Conservation (phyloP, 352 stramenopile genomes). For the Aphanomyces cochlioides region DNA sequence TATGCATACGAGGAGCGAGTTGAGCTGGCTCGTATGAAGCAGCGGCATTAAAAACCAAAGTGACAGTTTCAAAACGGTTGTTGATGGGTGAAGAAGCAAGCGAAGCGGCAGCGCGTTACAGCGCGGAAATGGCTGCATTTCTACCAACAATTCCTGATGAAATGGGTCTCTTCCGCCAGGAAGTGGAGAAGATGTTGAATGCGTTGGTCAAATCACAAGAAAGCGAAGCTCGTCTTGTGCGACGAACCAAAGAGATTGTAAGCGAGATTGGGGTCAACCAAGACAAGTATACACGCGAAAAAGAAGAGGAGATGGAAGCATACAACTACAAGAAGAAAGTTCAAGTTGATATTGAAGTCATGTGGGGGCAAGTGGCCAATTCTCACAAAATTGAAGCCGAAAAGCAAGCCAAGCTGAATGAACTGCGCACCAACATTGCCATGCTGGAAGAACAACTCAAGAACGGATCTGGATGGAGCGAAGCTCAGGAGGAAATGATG, state of each 20-base stretch:
- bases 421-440: slow-evolving; percentile 56
- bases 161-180: slow-evolving; percentile 68
- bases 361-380: slow-evolving; percentile 56
- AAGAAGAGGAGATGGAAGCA: slow-evolving; percentile 73
- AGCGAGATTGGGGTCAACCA: slow-evolving; percentile 70
- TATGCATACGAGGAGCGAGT: slow-evolving; percentile 58
- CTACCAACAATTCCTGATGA: slow-evolving; percentile 62
- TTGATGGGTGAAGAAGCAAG: not conserved
- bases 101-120: slow-evolving; percentile 24
- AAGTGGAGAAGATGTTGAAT: slow-evolving; percentile 75
- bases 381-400: slow-evolving; percentile 60
- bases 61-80: slow-evolving; percentile 2
- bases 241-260: slow-evolving; percentile 68
- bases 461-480: slow-evolving; percentile 37
- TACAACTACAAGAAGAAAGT: slow-evolving; percentile 65
- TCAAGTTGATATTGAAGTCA: slow-evolving; percentile 64
- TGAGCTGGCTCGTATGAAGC: slow-evolving; percentile 34
- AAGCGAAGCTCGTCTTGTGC: slow-evolving; percentile 65
- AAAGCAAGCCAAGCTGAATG: slow-evolving; percentile 72
- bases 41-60: not conserved
- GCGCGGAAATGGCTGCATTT: slow-evolving; percentile 65
- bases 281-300: slow-evolving; percentile 66
- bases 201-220: slow-evolving; percentile 77
- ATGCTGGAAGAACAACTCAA: slow-evolving; percentile 58
- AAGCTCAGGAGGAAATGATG: slow-evolving; percentile 70